These are phyloP conservation scores for Phaeosphaeriaceae sp. DNA, from an alignment of 2,329 filamentous ascomycete species.

Conservation along the genomic window DNA sequence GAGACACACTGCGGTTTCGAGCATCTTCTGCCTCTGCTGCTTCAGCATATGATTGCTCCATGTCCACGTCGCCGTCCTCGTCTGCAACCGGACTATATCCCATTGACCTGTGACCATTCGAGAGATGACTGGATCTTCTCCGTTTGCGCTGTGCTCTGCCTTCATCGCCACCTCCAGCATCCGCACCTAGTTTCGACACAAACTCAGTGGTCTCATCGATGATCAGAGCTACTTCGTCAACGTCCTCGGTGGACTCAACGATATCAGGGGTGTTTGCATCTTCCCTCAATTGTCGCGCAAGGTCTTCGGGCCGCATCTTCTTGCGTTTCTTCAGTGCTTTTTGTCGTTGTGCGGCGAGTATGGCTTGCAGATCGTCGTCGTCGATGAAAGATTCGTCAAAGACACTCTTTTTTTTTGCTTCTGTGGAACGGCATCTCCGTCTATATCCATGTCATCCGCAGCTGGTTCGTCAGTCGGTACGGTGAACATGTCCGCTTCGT, in stretches of 20 bases:
- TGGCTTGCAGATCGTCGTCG: conserved; percentile 90
- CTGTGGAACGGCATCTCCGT: conserved; percentile 51
- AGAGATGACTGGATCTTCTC: conserved; percentile 44
- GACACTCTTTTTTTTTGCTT: conserved; percentile 68
- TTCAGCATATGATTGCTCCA: conserved; percentile 60
- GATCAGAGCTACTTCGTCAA: conserved; percentile 72
- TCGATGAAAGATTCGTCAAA: conserved; percentile 77
- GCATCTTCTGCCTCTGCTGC: conserved; percentile 57
- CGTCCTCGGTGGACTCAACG: conserved; percentile 66
- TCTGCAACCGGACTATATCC: conserved; percentile 48
- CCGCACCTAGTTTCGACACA: conserved; percentile 76
- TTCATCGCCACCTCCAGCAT: conserved; percentile 27
- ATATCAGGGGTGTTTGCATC: conserved; percentile 59
- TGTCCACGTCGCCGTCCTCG: conserved; percentile 60
- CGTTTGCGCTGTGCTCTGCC: conserved; percentile 57
- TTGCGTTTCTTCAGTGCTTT: conserved; percentile 91
- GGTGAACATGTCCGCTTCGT: conserved; percentile 64
- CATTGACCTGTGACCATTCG: conserved; percentile 29
- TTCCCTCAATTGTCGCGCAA: conserved; percentile 78
- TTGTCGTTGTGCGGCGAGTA: conserved; percentile 80
- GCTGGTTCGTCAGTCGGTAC: conserved; percentile 39
- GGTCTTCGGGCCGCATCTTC: conserved; percentile 82
- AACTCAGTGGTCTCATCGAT: conserved; percentile 97
- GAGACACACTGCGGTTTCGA: conserved; percentile 36
- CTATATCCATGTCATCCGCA: conserved; percentile 72